Evolutionary conservation across 108 stramenopile genomes (phyloP).

Genomic region (Nitzschia sp.): DNA sequence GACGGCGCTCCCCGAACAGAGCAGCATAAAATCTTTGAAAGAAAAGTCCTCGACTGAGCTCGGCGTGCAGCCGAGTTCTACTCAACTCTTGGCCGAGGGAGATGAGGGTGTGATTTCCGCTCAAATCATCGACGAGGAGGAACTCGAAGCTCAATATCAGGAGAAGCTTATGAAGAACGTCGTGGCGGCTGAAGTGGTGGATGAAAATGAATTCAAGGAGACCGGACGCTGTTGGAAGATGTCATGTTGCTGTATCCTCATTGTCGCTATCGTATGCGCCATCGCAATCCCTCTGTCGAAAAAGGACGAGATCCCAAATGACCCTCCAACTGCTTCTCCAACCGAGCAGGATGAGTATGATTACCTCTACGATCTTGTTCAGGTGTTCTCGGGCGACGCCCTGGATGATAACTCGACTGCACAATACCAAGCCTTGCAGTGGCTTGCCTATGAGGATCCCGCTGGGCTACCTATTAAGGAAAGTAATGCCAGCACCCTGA

Average conservation of each 20-base stretch:
- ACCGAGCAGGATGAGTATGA: neutral
- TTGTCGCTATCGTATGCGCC: neutral
- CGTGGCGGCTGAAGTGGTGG: slow-evolving; percentile 9
- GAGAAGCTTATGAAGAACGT: slow-evolving; percentile 7
- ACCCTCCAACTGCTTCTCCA: neutral
- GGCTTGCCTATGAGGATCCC: slow-evolving; percentile 10
- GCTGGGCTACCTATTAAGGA: neutral
- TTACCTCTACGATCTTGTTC: slow-evolving; percentile 3
- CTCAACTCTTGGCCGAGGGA: neutral
- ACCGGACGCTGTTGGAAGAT: slow-evolving; percentile 5
- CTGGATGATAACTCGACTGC: neutral
- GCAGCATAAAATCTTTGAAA: neutral
- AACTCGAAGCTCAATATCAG: slow-evolving; percentile 15
- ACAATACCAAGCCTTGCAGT: slow-evolving; percentile 14
- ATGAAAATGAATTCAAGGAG: slow-evolving; percentile 11
- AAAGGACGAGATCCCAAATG: neutral
- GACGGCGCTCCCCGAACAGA: neutral
- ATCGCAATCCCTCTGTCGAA: neutral
- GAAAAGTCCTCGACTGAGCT: neutral
- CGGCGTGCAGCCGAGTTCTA: neutral
- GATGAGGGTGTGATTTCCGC: slow-evolving; percentile 9
- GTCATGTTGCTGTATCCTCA: neutral
- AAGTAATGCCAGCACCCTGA: neutral
- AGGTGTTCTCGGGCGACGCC: slow-evolving; percentile 2
- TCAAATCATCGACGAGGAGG: slow-evolving; percentile 8